A percentile compares a stretch with the other conserved stretches of the same genome.
phyloP scores from a whole-genome alignment of 1,284 basidiomycete genomes.

The Meripilus lineatus region DNA sequence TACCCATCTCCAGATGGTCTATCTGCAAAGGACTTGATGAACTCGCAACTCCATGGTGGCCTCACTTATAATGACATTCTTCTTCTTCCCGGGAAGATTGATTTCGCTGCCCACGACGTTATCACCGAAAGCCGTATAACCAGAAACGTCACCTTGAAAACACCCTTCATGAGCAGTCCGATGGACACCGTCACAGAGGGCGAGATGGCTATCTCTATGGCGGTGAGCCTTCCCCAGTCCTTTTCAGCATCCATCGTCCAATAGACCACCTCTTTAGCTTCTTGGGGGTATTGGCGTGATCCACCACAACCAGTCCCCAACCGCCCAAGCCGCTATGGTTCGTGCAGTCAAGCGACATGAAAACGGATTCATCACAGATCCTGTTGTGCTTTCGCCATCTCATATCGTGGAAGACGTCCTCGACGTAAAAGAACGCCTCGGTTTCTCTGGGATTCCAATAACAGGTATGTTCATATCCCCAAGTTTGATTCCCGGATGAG shows the following conservation, averaged over 20 bases:
- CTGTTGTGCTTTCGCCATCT: constrained; percentile 78
- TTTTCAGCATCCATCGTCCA: constrained; percentile 11
- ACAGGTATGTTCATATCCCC: constrained; percentile 63
- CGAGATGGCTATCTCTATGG: constrained; percentile 96
- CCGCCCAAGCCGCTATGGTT: constrained; percentile 94
- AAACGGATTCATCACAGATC: constrained; percentile 98
- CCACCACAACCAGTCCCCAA: constrained; percentile 92
- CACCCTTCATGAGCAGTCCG: constrained; percentile 95
- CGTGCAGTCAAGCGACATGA: constrained; percentile 97
- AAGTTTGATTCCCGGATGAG: constrained; percentile 37
- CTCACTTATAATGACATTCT: constrained; percentile 97
- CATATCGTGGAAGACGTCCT: constrained; percentile 87
- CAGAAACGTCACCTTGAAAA: constrained; percentile 89
- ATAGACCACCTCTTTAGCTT: constrained; percentile 45
- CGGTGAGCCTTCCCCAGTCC: constrained; percentile 46
- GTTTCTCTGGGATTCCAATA: constrained; percentile 97
- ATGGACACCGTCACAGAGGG: constrained; percentile 99
- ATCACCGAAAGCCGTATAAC: constrained; percentile 86
- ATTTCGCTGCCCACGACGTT: constrained; percentile 85
- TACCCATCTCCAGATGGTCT: constrained; percentile 87
- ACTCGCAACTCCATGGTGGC: constrained; percentile 85
- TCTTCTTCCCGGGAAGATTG: constrained; percentile 93
- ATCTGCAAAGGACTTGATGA: constrained; percentile 83
- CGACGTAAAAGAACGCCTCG: constrained; percentile 88
- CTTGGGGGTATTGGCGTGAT: constrained; percentile 98